Conservation (phyloP, 1,284 basidiomycete genomes). For the Apiotrichum laibachii region DNA sequence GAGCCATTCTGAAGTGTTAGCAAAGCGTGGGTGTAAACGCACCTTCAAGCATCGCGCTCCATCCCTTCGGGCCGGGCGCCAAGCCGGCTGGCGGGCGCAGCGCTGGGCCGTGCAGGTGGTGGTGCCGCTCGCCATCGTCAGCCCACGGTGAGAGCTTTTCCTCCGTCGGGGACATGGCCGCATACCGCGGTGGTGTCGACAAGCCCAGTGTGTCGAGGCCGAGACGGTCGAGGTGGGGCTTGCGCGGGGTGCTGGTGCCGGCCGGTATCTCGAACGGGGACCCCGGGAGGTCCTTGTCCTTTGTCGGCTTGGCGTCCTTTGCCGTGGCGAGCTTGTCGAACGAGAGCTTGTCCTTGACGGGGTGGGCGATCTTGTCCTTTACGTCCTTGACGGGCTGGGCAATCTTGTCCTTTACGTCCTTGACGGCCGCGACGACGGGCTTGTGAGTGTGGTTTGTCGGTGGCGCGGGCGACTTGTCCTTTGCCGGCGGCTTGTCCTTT, state of each 20-base stretch:
- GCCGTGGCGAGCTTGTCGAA: conserved; percentile 9
- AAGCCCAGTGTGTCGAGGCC: background rate
- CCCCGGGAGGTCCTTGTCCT: background rate
- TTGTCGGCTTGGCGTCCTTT: conserved; percentile 6
- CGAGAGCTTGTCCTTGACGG: too few relatives aligned
- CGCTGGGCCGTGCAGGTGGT: background rate
- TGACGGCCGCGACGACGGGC: too few relatives aligned
- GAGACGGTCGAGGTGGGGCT: background rate
- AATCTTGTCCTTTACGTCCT: too few relatives aligned
- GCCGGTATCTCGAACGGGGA: background rate
- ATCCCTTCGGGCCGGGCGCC: conserved; percentile 29
- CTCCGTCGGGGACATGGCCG: conserved; percentile 35
- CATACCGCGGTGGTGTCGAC: background rate
- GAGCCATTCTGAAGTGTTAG: conserved; percentile 38
- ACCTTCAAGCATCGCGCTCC: conserved; percentile 49
- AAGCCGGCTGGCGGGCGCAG: conserved; percentile 1
- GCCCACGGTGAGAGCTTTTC: background rate
- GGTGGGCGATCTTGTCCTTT: too few relatives aligned
- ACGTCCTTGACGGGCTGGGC: too few relatives aligned
- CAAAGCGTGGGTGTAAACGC: conserved; percentile 16
- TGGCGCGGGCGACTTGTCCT: too few relatives aligned
- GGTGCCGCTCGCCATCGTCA: conserved; percentile 1
- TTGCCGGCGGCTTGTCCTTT: conserved; percentile 24
- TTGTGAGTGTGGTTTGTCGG: too few relatives aligned
- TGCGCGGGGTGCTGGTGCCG: background rate